These are phyloP conservation scores for Solanum aculeatissimum DNA, from an alignment of 305 asterid genomes.

Conservation along the genomic window DNA sequence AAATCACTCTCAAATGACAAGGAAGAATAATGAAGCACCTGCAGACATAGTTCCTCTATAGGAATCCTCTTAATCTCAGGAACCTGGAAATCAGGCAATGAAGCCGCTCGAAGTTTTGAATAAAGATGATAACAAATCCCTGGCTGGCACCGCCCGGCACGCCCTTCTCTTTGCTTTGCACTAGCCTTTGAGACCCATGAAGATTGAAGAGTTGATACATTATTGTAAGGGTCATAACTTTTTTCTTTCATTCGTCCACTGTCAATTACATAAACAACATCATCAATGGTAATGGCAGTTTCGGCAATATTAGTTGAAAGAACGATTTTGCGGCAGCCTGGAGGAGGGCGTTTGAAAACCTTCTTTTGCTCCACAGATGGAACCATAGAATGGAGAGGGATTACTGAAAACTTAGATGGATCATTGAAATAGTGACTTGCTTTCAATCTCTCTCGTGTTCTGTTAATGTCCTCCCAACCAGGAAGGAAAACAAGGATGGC, in stretches of 20 bases:
- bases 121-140: slow-evolving; percentile 93
- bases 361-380: slow-evolving; percentile 81
- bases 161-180: slow-evolving; percentile 94
- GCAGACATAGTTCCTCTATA: slow-evolving; percentile 88
- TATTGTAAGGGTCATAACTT: slow-evolving; percentile 79
- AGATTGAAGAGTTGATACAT: slow-evolving; percentile 89
- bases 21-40: slow-evolving; percentile 34
- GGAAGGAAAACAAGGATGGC: slow-evolving; percentile 94
- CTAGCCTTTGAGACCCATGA: slow-evolving; percentile 98
- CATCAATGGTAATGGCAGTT: slow-evolving; percentile 90
- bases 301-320: slow-evolving; percentile 98
- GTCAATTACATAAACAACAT: slow-evolving; percentile 89
- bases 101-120: slow-evolving; percentile 68
- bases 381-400: slow-evolving; percentile 84
- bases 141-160: slow-evolving; percentile 95
- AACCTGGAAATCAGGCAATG: slow-evolving; percentile 79
- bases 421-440: slow-evolving; percentile 60
- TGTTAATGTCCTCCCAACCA: slow-evolving; percentile 94
- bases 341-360: slow-evolving; percentile 55
- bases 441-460: slow-evolving; percentile 50
- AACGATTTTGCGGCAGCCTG: slow-evolving; percentile 81
- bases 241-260: slow-evolving; percentile 95
- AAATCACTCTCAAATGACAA: background rate
- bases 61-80: slow-evolving; percentile 98
- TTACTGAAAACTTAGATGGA: slow-evolving; percentile 42